Percentiles rank a stretch among this genome's conserved stretches.
These are phyloP conservation scores for Phaeosphaeriaceae sp. DNA, from an alignment of 2,329 filamentous ascomycete genomes.

Conservation along the genomic window DNA sequence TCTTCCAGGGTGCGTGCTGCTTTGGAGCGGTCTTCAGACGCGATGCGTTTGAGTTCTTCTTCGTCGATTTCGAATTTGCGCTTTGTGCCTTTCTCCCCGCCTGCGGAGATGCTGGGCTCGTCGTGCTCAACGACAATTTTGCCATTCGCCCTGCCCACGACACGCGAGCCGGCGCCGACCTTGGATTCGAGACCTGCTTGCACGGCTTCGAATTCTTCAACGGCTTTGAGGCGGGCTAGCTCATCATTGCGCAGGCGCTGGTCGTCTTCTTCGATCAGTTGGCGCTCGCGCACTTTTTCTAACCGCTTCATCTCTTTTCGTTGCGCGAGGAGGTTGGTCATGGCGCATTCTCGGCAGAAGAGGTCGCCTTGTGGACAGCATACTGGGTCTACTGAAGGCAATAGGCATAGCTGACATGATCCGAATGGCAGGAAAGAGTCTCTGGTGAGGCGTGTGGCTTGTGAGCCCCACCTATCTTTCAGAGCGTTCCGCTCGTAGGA, in stretches of 20 bases:
- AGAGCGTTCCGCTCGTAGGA: conserved; percentile 86
- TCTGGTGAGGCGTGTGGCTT: conserved; percentile 81
- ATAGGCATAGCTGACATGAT: conserved; percentile 85
- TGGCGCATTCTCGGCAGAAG: conserved; percentile 93
- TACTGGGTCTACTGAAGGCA: conserved; percentile 81
- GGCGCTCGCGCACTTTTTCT: conserved; percentile 69
- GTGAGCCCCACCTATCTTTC: conserved; percentile 80
- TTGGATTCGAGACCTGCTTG: conserved; percentile 69
- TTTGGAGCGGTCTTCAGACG: conserved; percentile 72
- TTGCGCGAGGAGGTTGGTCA: conserved; percentile 89
- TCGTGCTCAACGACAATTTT: conserved; percentile 54
- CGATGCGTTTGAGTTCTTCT: conserved; percentile 75
- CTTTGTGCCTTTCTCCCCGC: conserved; percentile 60
- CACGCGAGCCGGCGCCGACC: conserved; percentile 42
- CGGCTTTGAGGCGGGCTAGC: conserved; percentile 72
- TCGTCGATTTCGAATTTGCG: conserved; percentile 84
- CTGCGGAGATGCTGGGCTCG: conserved; percentile 35
- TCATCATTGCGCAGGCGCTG: conserved; percentile 67
- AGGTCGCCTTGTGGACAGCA: conserved; percentile 81
- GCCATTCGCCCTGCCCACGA: conserved; percentile 52
- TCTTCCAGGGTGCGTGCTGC: conserved; percentile 73
- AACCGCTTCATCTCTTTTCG: conserved; percentile 88
- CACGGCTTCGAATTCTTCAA: conserved; percentile 83
- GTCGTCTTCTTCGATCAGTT: conserved; percentile 68
- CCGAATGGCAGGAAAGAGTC: conserved; percentile 94